Base-by-base conservation (phyloP, 305 asterid genomes). In the Rubia balearica region DNA sequence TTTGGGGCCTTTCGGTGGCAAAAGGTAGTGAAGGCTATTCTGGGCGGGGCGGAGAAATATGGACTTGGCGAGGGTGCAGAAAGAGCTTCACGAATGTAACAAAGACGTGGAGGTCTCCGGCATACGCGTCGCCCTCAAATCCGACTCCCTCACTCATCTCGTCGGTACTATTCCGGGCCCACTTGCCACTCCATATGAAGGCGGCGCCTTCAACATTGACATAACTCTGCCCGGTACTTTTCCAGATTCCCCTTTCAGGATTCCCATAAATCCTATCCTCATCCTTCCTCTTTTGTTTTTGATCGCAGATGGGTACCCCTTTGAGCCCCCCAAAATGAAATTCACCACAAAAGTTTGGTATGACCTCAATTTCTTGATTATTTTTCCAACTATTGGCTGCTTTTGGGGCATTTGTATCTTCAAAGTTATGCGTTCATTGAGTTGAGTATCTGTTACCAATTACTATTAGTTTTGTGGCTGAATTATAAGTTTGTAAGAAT, bases 281-380 rank as follows among this genome's bases (percentile, higher is more conserved):
- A 19, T 30, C 59, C 11, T 33, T n/a, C 51, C 13, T 17, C 14
- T 62, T 14, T 17, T 38, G 33, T 75, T 63, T 8, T 17, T 60
- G 61, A 75, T 74, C 85, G 88, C 96, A 91, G 99, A 83, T 81
- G 96, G 91, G 36, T 91, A 94, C 79, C 98, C 97, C 30, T 94
- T 91, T 49, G 91, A 86, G 84, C 99, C 98, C 71, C 99, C 99
- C 42, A 91, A 86, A 75, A 94, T 94, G 99, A 80, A 70, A 75
- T 94, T 94, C 71, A 79, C 82, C 74, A 94, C 99, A 66, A 94
- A 91, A 94, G 96, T 94, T 60, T 94, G 99, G 98, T 93, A 93
- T 75, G 96, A 67, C 71, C 74, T 80, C 21, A 21, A 36, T 51
- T 60, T n/a, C 61, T 57, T 33, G 46, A 13, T 41, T 49, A 14